Evolutionary conservation across 371 early-diverging fungal genomes (phyloP).

Genomic region (Blakeslea trispora): DNA sequence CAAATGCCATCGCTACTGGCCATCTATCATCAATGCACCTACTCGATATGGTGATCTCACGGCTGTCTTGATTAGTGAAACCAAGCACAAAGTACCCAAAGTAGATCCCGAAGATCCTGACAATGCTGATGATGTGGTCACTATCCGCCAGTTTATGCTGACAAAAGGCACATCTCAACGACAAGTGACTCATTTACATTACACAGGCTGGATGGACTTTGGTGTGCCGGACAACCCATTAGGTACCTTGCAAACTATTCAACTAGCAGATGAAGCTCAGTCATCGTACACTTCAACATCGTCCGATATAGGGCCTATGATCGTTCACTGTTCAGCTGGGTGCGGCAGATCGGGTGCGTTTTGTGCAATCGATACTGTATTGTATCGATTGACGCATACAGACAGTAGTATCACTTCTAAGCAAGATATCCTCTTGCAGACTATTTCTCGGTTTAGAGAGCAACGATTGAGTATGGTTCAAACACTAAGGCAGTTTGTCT

Average conservation of each 20-base stretch:
- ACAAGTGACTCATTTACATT: conserved; percentile 77
- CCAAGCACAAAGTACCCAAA: conserved; percentile 20
- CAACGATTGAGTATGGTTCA: conserved; percentile 90
- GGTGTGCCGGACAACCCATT: conserved; percentile 70
- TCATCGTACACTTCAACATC: background rate
- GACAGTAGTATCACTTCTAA: conserved; percentile 7
- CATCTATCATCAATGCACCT: conserved; percentile 38
- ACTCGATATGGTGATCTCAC: conserved; percentile 40
- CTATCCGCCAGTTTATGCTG: conserved; percentile 25
- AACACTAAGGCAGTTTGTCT: conserved; percentile 84
- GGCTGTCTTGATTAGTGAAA: conserved; percentile 32
- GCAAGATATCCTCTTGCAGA: conserved; percentile 61
- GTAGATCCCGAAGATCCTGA: conserved; percentile 6
- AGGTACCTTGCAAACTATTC: conserved; percentile 61
- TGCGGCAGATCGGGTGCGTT: conserved; percentile 97
- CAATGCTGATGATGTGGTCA: conserved; percentile 37
- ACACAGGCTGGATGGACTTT: conserved; percentile 91
- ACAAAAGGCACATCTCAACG: conserved; percentile 15
- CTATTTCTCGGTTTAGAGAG: conserved; percentile 73
- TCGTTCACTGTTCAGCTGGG: conserved; percentile 98
- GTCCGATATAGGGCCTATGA: conserved; percentile 61
- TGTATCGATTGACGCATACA: conserved; percentile 30
- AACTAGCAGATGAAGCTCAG: conserved; percentile 61
- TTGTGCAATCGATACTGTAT: conserved; percentile 78
- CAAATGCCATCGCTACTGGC: conserved; percentile 82